A percentile compares a stretch with the other conserved stretches of the same genome.
These are phyloP conservation scores for Aspergillus glaucus DNA, from an alignment of 2,329 filamentous ascomycete species.

Conservation along the genomic window DNA sequence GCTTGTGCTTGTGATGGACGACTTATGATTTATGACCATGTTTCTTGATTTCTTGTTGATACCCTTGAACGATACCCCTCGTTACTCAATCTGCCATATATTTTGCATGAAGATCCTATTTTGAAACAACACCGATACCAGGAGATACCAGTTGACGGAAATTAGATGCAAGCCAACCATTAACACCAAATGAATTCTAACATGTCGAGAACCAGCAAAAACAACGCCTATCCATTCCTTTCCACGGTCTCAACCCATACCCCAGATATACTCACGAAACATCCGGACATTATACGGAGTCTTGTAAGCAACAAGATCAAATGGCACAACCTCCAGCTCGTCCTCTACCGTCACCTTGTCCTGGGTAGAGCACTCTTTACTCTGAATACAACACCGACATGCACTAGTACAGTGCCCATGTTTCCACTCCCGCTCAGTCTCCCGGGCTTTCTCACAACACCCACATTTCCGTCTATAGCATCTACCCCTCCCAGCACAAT, in stretches of 20 bases:
- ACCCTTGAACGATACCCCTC: not conserved
- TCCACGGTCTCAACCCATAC: not conserved
- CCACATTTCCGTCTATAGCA: not conserved
- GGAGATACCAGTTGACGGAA: too few relatives aligned
- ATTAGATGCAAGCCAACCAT: too few relatives aligned
- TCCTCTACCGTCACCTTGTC: not conserved
- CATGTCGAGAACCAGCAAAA: too few relatives aligned
- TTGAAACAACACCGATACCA: too few relatives aligned
- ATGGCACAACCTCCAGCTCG: not conserved
- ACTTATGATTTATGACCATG: not conserved
- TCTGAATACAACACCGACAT: not conserved
- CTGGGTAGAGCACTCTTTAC: not conserved
- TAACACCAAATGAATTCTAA: too few relatives aligned
- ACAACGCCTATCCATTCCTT: too few relatives aligned
- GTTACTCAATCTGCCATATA: not conserved
- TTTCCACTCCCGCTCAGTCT: not conserved
- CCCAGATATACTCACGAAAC: not conserved
- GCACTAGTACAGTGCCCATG: not conserved
- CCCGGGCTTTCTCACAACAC: slow-evolving; percentile 2
- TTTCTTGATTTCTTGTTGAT: not conserved
- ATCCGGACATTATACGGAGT: not conserved
- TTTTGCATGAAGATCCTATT: too few relatives aligned
- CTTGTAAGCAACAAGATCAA: not conserved
- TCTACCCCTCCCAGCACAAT: not conserved
- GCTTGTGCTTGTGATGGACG: not conserved